A percentile compares a stretch with the other conserved stretches of the same genome.
phyloP scores from a whole-genome alignment of 2,329 filamentous ascomycete genomes.

The Phymatotrichopsis omnivora region DNA sequence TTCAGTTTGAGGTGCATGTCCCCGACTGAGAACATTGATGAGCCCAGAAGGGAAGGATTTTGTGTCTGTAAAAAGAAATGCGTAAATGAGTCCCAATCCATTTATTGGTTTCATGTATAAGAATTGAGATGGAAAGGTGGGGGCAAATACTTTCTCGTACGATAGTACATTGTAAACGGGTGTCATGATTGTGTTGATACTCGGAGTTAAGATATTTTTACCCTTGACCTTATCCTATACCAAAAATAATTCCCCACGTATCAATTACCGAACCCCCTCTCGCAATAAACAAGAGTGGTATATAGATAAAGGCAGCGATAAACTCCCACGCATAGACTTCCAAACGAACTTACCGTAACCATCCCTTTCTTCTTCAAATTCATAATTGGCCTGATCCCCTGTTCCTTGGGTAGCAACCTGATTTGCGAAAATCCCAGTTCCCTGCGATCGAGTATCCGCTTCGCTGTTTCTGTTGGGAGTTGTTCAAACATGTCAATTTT shows the following conservation, averaged over 20 bases:
- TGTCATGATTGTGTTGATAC: slow-evolving; percentile 59
- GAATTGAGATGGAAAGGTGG: too few relatives aligned
- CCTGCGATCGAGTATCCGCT: slow-evolving; percentile 49
- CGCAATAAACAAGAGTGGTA: too few relatives aligned
- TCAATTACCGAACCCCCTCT: not conserved
- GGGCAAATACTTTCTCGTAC: slow-evolving; percentile 66
- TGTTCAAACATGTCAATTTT: slow-evolving; percentile 71
- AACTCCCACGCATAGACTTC: too few relatives aligned
- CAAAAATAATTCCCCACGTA: slow-evolving; percentile 12
- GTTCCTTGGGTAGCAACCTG: slow-evolving; percentile 70
- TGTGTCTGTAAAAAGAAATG: slow-evolving; percentile 33
- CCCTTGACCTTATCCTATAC: slow-evolving; percentile 43
- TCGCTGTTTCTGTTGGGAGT: slow-evolving; percentile 49
- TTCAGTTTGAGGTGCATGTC: slow-evolving; percentile 69
- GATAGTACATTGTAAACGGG: slow-evolving; percentile 69
- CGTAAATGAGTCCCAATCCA: not conserved
- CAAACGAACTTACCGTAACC: slow-evolving; percentile 35
- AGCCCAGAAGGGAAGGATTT: slow-evolving; percentile 56
- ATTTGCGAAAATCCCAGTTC: slow-evolving; percentile 67
- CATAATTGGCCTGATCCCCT: slow-evolving; percentile 70
- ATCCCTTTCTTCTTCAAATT: slow-evolving; percentile 63
- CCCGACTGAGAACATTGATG: slow-evolving; percentile 67
- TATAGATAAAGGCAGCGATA: too few relatives aligned
- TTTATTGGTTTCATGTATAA: too few relatives aligned
- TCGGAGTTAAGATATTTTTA: slow-evolving; percentile 33